These are phyloP conservation scores for Macrocystidia cucumis DNA, from an alignment of 1,284 basidiomycete genomes.

Conservation along the genomic window DNA sequence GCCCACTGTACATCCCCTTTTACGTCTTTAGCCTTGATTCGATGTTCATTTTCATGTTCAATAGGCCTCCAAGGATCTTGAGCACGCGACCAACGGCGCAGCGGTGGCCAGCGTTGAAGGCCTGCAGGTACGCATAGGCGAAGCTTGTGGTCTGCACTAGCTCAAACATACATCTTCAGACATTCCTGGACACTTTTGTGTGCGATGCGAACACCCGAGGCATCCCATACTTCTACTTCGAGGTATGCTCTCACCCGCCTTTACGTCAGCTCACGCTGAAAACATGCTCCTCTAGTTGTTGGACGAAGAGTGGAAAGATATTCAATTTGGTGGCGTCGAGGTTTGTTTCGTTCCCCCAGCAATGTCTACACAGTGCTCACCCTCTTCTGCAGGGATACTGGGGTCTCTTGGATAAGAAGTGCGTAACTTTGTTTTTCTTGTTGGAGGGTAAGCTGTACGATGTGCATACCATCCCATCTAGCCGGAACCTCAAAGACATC, in stretches of 20 bases:
- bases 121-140: slow-evolving; percentile 40
- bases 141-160: slow-evolving; percentile 2
- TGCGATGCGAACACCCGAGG: slow-evolving; percentile 81
- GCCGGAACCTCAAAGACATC: slow-evolving; percentile 50
- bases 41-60: slow-evolving; percentile 3
- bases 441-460: not conserved
- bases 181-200: slow-evolving; percentile 79
- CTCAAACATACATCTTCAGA: slow-evolving; percentile 24
- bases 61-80: slow-evolving; percentile 51
- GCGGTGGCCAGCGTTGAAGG: slow-evolving; percentile 62
- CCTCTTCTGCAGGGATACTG: slow-evolving; percentile 37
- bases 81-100: slow-evolving; percentile 54
- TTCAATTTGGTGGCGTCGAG: slow-evolving; percentile 82
- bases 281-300: slow-evolving; percentile 47
- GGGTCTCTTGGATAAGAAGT: slow-evolving; percentile 40
- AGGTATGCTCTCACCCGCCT: slow-evolving; percentile 32
- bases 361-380: slow-evolving; percentile 1
- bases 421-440: slow-evolving; percentile 23
- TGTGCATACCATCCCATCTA: slow-evolving; percentile 19
- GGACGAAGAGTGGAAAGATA: slow-evolving; percentile 83
- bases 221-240: slow-evolving; percentile 84
- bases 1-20: slow-evolving; percentile 57
- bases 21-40: not conserved
- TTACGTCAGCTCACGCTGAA: slow-evolving; percentile 2
- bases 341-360: slow-evolving; percentile 11